phyloP scores from a whole-genome alignment of 1,284 basidiomycete genomes.

The Boletus semigastroideus region DNA sequence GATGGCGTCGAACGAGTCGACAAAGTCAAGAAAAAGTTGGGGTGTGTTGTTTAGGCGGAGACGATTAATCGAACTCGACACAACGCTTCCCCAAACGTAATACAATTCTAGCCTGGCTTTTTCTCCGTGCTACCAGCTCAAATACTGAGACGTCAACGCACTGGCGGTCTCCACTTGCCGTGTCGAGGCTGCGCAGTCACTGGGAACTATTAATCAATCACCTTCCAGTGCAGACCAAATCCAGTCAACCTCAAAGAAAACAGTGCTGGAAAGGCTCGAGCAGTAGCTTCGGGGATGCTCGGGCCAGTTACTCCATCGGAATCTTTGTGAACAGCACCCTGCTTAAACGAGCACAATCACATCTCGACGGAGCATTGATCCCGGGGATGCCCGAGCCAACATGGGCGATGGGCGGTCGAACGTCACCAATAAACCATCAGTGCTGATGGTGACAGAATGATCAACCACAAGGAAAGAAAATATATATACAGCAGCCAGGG shows the following conservation, averaged over 20 bases:
- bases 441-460: background rate
- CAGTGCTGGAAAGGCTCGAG: background rate
- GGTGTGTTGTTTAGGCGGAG: constrained; percentile 29
- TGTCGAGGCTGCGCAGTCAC: constrained; percentile 13
- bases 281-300: constrained; percentile 4
- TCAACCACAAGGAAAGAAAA: constrained; percentile 3
- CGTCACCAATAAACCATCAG: background rate
- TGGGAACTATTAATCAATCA: background rate
- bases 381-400: constrained; percentile 17
- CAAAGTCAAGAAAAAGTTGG: constrained; percentile 12
- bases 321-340: background rate
- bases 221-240: constrained; percentile 8
- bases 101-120: background rate
- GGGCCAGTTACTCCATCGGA: constrained; percentile 2
- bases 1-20: background rate
- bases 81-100: constrained; percentile 19
- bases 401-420: background rate
- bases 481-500: background rate
- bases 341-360: background rate
- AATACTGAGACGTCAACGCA: constrained; percentile 10
- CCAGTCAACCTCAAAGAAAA: constrained; percentile 10
- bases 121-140: background rate
- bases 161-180: background rate
- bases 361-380: constrained; percentile 10
- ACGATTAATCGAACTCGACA: constrained; percentile 2